These are phyloP conservation scores for Leccinum sublutescens DNA, from an alignment of 768 basidiomycete species.

Conservation along the genomic window DNA sequence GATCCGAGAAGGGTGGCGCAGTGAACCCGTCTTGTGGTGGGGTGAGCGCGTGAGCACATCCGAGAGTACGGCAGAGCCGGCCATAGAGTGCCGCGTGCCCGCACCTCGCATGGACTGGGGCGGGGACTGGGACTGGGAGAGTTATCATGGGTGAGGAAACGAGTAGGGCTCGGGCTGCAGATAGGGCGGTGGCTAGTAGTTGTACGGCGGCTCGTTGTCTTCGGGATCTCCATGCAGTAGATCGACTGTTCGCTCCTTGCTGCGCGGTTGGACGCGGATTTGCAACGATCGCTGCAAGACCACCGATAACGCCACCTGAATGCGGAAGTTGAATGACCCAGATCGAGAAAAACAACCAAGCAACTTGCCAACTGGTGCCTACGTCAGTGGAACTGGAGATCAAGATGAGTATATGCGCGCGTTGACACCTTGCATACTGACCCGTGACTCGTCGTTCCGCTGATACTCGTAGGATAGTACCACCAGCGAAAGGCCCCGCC, in stretches of 20 bases:
- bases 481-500: conserved; percentile 64
- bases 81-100: conserved; percentile 21
- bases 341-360: too few relatives aligned
- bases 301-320: conserved; percentile 55
- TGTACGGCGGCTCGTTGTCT: conserved; percentile 40
- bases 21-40: conserved; percentile 18
- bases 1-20: conserved; percentile 31
- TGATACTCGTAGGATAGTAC: conserved; percentile 57
- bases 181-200: conserved; percentile 54
- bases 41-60: conserved; percentile 23
- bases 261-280: conserved; percentile 26
- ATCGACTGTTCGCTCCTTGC: conserved; percentile 62
- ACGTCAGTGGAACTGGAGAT: conserved; percentile 40
- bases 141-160: too few relatives aligned
- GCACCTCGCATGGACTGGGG: conserved; percentile 3
- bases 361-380: conserved; percentile 37
- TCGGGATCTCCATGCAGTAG: conserved; percentile 58
- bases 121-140: conserved; percentile 31
- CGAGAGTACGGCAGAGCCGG: conserved; percentile 14
- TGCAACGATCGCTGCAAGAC: conserved; percentile 35
- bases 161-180: conserved; percentile 68
- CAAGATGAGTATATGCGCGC: neutral
- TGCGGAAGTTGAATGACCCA: conserved; percentile 1
- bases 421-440: conserved; percentile 10
- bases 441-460: conserved; percentile 27